Evolutionary conservation across 139 green algal genomes (phyloP), one percentile per base, ranked within the genome.

Genomic region (Coccomyxa sp.): DNA sequence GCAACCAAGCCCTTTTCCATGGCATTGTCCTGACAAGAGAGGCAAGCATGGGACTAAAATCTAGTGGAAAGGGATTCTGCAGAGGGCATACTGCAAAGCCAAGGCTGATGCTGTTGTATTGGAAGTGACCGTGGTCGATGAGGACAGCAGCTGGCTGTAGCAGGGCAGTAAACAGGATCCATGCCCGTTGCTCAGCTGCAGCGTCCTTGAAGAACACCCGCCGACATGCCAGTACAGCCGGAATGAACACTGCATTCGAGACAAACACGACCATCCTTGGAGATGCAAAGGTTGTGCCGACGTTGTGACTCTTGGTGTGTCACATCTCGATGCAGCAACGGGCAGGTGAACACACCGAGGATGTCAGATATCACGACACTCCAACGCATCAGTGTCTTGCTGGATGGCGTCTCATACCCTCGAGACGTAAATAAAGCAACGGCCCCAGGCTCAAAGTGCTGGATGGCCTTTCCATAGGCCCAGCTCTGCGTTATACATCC

Each of bases 41-140:
- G 38, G 38, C 38, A 51, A 51, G 38, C 38, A 51, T 51, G 38
- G 38, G 38, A 51, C 7, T 51, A 7, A 51, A 7, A 7, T 51
- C n/a, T n/a, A 68, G 14, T 68, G 60, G 15, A 16, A 14, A 68
- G 60, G 18, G 21, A 71, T 71, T 71, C 18, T 71, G 63, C 63
- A 71, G 18, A 11, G 63, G 51, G 71, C 68, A 27, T 58, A 87
- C 83, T 60, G 83, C 45, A 68, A 97, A 85, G 0, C 94, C 95
- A 25, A 98, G 89, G 82, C 92, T 95, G 71, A 98, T 96, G 89
- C 88, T 91, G 88, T 98, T 98, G 89, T 98, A 98, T 87, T 99
- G 97, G 84, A 99, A 99, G 89, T 99, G 97, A 4, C 95, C 97
- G 84, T 99, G 97, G 90, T 99, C 97, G 28, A 98, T 96, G 4